A percentile compares a stretch with the other conserved stretches of the same genome.
These are phyloP conservation scores for Geotrichum citri-aurantii DNA, from an alignment of 1,139 yeast genomes.

Conservation along the genomic window DNA sequence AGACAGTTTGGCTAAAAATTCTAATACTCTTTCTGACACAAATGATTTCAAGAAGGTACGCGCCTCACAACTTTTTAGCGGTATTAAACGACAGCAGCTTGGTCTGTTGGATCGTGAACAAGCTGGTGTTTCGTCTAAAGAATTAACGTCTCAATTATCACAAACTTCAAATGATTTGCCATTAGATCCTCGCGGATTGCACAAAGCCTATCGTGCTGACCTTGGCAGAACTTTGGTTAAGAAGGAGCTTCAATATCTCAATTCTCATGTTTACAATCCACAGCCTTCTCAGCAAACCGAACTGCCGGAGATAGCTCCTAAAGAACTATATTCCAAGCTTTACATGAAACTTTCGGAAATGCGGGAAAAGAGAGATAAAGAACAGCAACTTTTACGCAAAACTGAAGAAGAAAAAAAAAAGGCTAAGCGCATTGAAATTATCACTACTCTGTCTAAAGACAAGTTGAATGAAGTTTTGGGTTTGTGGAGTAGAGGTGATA, in stretches of 20 bases:
- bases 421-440: neutral
- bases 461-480: slow-evolving; percentile 34
- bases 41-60: neutral
- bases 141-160: neutral
- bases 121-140: neutral
- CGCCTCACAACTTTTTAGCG: neutral
- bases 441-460: neutral
- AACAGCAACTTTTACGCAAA: slow-evolving; percentile 10
- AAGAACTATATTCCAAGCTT: slow-evolving; percentile 11
- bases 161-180: neutral
- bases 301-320: slow-evolving; percentile 16
- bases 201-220: neutral
- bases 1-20: neutral
- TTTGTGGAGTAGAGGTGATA: slow-evolving; percentile 37
- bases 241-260: slow-evolving; percentile 9
- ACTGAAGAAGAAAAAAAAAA: slow-evolving; percentile 11
- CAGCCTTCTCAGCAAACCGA: slow-evolving; percentile 3
- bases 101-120: neutral
- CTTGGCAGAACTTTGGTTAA: neutral
- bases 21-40: neutral
- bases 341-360: slow-evolving; percentile 13
- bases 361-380: slow-evolving; percentile 11
- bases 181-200: neutral
- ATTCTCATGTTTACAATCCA: slow-evolving; percentile 6
- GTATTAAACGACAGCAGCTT: neutral